Conservation (phyloP, 106 monocot species). For the Amphibolis antarctica region DNA sequence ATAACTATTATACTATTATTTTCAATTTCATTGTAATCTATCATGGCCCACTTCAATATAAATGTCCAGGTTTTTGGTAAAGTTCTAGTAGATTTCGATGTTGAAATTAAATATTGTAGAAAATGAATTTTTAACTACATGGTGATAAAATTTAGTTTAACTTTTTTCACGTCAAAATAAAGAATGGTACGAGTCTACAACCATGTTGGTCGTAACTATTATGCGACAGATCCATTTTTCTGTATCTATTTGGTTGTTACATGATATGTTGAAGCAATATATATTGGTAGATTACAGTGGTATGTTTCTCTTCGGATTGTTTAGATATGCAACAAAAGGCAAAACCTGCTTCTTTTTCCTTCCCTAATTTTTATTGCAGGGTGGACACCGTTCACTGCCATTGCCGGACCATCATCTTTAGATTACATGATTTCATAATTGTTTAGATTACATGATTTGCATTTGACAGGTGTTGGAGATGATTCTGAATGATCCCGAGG, state of each 20-base stretch:
- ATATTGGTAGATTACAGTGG: no score
- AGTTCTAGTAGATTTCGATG: no score
- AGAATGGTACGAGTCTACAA: no score
- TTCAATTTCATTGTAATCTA: neutral
- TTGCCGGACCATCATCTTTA: neutral
- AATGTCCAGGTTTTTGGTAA: no score
- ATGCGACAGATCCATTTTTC: no score
- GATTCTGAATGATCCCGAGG: constrained; percentile 16
- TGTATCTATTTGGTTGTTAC: no score
- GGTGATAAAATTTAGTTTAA: neutral
- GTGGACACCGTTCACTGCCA: neutral
- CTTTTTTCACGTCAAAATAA: neutral
- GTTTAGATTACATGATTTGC: neutral
- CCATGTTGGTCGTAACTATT: no score
- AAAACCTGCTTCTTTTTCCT: neutral
- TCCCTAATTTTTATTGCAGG: neutral
- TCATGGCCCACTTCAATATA: neutral
- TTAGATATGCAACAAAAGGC: neutral
- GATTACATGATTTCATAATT: neutral
- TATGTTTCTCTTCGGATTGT: neutral
- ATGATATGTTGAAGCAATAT: no score
- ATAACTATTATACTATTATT: neutral
- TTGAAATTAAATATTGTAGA: no score
- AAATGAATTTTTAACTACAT: no score
- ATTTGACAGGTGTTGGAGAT: constrained; percentile 30